Percentiles rank a stretch among this genome's conserved stretches.
These are phyloP conservation scores for Saccharomyces hybrid DNA, from an alignment of 1,139 yeast genomes.

Conservation along the genomic window DNA sequence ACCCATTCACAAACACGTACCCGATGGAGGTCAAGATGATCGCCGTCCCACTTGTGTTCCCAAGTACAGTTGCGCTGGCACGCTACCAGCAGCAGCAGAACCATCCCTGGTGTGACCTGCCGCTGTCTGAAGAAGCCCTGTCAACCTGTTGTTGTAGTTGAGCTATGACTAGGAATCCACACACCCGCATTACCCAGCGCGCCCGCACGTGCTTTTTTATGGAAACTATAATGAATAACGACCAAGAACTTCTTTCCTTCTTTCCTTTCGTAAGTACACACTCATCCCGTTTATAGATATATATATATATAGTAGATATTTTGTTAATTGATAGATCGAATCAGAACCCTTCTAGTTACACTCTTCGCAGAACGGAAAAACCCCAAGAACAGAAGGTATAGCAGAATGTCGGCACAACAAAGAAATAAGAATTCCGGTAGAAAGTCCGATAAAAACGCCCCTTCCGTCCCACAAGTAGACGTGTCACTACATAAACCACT, in stretches of 20 bases:
- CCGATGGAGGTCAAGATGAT: neutral
- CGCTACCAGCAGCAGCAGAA: neutral
- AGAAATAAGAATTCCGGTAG: neutral
- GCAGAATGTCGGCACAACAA: neutral
- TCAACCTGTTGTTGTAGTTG: constrained; percentile 1
- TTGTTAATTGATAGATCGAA: neutral
- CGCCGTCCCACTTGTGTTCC: neutral
- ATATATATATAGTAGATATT: neutral
- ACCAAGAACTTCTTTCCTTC: neutral
- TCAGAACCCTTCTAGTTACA: neutral
- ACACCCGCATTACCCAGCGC: neutral
- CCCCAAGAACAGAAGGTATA: neutral
- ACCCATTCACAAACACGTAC: neutral
- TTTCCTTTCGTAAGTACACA: neutral
- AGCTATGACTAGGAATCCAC: neutral
- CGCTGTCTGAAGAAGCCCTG: neutral
- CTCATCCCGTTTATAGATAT: neutral
- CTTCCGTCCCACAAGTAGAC: constrained; percentile 35
- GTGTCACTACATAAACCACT: constrained; percentile 49
- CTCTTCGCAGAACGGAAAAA: neutral
- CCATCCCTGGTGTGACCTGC: neutral
- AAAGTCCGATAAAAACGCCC: neutral
- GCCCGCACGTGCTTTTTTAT: neutral
- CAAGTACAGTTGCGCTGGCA: neutral
- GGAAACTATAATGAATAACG: neutral